Conservation (phyloP, 1,139 yeast genomes). For the Ashbya aceris region DNA sequence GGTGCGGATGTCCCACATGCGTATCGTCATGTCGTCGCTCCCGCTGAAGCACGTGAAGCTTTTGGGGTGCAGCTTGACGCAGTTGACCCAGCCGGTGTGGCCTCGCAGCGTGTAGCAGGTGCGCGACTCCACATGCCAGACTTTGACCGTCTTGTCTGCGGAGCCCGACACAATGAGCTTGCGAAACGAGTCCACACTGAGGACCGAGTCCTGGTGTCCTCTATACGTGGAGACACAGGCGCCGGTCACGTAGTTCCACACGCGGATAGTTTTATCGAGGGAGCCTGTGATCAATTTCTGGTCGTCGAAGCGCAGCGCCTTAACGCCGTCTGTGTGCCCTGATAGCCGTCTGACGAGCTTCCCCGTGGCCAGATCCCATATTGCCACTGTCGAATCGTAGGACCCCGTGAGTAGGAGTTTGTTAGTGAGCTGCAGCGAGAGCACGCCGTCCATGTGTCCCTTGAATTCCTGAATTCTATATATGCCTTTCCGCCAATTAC, state of each 20-base stretch:
- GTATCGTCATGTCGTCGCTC: slow-evolving; percentile 81
- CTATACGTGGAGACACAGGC: slow-evolving; percentile 87
- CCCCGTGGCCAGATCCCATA: slow-evolving; percentile 83
- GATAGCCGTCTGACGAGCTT: slow-evolving; percentile 63
- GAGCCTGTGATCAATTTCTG: slow-evolving; percentile 89
- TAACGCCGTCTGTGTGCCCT: slow-evolving; percentile 82
- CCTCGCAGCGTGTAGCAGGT: slow-evolving; percentile 90
- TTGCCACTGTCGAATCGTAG: slow-evolving; percentile 76
- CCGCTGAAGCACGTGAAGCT: slow-evolving; percentile 78
- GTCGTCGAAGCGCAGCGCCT: slow-evolving; percentile 75
- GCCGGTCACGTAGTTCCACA: slow-evolving; percentile 94
- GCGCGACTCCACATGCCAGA: slow-evolving; percentile 92
- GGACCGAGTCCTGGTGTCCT: slow-evolving; percentile 83
- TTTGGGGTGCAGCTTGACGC: slow-evolving; percentile 75
- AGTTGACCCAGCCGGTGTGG: slow-evolving; percentile 85
- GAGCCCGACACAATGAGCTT: slow-evolving; percentile 87
- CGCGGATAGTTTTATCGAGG: slow-evolving; percentile 80
- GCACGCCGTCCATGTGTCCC: slow-evolving; percentile 84
- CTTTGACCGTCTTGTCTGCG: slow-evolving; percentile 84
- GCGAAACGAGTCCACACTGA: slow-evolving; percentile 59
- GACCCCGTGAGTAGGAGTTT: slow-evolving; percentile 83
- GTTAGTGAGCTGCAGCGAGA: slow-evolving; percentile 75
- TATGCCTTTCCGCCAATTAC: slow-evolving; percentile 86
- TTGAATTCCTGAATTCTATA: slow-evolving; percentile 55
- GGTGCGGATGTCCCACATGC: slow-evolving; percentile 88